These are phyloP conservation scores for Aspergillus candidus DNA, from an alignment of 2,329 filamentous ascomycete species.

Conservation along the genomic window DNA sequence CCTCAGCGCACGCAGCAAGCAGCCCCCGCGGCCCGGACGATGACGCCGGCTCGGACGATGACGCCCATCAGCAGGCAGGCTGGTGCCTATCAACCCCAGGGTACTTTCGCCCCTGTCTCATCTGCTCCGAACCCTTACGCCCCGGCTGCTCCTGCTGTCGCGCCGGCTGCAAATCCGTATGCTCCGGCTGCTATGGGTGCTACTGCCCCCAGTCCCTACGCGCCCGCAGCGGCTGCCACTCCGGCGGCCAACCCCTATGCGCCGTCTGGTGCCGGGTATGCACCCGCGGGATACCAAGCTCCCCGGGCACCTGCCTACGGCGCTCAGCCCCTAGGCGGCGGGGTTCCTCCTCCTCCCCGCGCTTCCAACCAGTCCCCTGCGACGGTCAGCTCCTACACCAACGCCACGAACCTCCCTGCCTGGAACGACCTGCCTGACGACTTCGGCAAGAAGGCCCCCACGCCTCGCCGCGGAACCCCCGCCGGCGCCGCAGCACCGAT, in stretches of 20 bases:
- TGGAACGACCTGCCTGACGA: conserved; percentile 94
- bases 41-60: conserved; percentile 30
- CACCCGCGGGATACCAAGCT: conserved; percentile 51
- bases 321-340: conserved; percentile 39
- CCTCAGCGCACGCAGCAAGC: conserved; percentile 39
- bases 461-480: conserved; percentile 68
- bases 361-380: conserved; percentile 60
- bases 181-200: conserved; percentile 22
- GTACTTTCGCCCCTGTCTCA: conserved; percentile 25
- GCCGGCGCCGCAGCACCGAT: conserved; percentile 55
- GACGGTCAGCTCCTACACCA: conserved; percentile 58
- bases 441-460: conserved; percentile 62
- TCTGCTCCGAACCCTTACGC: conserved; percentile 37
- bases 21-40: conserved; percentile 32
- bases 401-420: conserved; percentile 64
- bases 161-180: conserved; percentile 45
- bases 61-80: conserved; percentile 34
- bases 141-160: conserved; percentile 31
- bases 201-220: conserved; percentile 22
- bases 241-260: conserved; percentile 28
- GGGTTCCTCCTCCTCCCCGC: conserved; percentile 57
- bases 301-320: conserved; percentile 43
- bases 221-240: conserved; percentile 14
- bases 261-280: conserved; percentile 17
- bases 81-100: conserved; percentile 33